These are phyloP conservation scores for Aspergillus cejpii DNA, from an alignment of 2,329 filamentous ascomycete genomes.

Conservation along the genomic window DNA sequence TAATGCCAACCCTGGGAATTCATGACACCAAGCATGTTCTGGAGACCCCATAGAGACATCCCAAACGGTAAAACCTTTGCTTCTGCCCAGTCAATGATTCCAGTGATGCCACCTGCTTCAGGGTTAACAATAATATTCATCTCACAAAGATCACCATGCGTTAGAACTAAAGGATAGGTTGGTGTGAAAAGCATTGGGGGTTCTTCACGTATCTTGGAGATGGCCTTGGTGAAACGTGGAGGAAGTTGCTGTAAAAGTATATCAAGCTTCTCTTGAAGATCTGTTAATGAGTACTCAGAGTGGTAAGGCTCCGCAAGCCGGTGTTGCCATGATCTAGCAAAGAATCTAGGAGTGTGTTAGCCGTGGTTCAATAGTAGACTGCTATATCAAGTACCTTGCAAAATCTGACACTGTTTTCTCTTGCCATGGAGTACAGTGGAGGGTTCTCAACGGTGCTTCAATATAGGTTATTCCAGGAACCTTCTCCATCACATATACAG, in stretches of 20 bases:
- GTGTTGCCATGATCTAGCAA: constrained; percentile 6
- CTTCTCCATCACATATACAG: constrained; percentile 7
- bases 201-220: constrained; percentile 4
- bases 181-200: constrained; percentile 8
- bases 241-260: constrained; percentile 6
- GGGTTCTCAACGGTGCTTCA: constrained; percentile 3
- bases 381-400: constrained; percentile 2
- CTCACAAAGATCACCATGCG: constrained; percentile 10
- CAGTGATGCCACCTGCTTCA: constrained; percentile 11
- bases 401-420: constrained; percentile 8
- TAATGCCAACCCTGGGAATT: constrained; percentile 14
- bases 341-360: constrained; percentile 6
- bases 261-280: constrained; percentile 10
- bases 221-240: constrained; percentile 3
- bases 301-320: constrained; percentile 1
- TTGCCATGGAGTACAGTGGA: constrained; percentile 4
- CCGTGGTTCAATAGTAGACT: neutral
- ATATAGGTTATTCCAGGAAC: constrained; percentile 7
- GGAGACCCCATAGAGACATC: constrained; percentile 15
- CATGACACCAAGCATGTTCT: constrained; percentile 12
- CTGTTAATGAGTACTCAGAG: neutral
- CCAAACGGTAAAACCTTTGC: constrained; percentile 16
- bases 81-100: constrained; percentile 17
- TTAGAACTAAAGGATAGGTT: constrained; percentile 9
- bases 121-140: constrained; percentile 13